phyloP scores from a whole-genome alignment of 371 early-diverging fungal species.

The Actinomortierella ambigua region DNA sequence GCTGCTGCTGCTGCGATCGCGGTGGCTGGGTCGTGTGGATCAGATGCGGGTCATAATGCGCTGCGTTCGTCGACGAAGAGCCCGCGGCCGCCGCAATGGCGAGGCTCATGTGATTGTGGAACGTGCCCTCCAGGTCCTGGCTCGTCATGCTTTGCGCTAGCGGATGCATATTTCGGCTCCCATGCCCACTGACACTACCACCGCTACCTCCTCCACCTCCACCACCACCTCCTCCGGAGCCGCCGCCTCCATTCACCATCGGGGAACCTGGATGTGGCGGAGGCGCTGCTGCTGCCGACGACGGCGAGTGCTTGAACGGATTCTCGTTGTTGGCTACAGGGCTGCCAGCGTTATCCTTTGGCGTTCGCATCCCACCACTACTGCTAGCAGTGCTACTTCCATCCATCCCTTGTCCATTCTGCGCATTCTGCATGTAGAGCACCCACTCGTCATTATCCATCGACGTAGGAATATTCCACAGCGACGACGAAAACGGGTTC shows the following conservation, averaged over 20 bases:
- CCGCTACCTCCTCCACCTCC: slow-evolving; percentile 13
- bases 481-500: slow-evolving; percentile 42
- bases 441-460: slow-evolving; percentile 42
- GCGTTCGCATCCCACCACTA: neutral
- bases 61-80: slow-evolving; percentile 2
- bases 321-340: neutral
- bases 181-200: slow-evolving; percentile 9
- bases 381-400: neutral
- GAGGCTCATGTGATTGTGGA: slow-evolving; percentile 1
- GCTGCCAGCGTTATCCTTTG: too few relatives aligned
- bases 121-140: slow-evolving; percentile 12
- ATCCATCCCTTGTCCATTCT: neutral
- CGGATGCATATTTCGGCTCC: slow-evolving; percentile 12
- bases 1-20: slow-evolving; percentile 5
- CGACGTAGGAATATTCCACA: slow-evolving; percentile 41
- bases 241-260: neutral
- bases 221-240: neutral
- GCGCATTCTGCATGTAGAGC: slow-evolving; percentile 38
- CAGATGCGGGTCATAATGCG: slow-evolving; percentile 10
- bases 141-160: slow-evolving; percentile 32
- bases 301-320: neutral
- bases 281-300: neutral
- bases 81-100: neutral
- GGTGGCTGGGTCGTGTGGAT: neutral
- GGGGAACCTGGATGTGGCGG: slow-evolving; percentile 12